These are phyloP conservation scores for Emericellopsis cladophorae DNA, from an alignment of 2,329 filamentous ascomycete genomes.

Conservation along the genomic window DNA sequence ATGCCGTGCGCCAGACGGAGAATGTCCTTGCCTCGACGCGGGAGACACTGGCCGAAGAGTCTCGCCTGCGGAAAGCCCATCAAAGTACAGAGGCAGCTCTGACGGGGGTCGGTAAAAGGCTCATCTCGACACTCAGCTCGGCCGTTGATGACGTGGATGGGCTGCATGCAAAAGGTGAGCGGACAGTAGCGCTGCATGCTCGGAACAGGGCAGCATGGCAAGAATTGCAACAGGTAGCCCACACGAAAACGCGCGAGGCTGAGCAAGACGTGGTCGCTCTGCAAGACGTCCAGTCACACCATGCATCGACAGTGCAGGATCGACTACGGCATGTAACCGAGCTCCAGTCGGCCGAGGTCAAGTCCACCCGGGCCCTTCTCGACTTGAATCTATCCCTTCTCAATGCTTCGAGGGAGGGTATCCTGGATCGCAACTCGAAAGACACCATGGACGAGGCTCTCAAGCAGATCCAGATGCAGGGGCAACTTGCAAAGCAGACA, in stretches of 20 bases:
- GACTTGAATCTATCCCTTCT: slow-evolving; percentile 55
- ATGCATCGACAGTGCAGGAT: slow-evolving; percentile 48
- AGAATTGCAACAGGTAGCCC: slow-evolving; percentile 61
- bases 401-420: slow-evolving; percentile 55
- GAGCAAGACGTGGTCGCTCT: slow-evolving; percentile 49
- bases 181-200: slow-evolving; percentile 72
- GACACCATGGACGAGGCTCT: slow-evolving; percentile 85
- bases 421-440: slow-evolving; percentile 55
- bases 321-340: slow-evolving; percentile 59
- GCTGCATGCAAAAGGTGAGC: slow-evolving; percentile 73
- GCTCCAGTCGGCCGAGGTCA: slow-evolving; percentile 64
- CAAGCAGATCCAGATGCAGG: slow-evolving; percentile 81
- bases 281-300: slow-evolving; percentile 63
- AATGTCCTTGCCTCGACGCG: slow-evolving; percentile 68
- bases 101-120: slow-evolving; percentile 55
- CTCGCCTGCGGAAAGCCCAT: slow-evolving; percentile 67
- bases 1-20: slow-evolving; percentile 77
- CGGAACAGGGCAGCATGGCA: slow-evolving; percentile 72
- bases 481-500: slow-evolving; percentile 80
- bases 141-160: slow-evolving; percentile 73
- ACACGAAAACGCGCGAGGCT: slow-evolving; percentile 63
- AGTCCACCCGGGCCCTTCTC: slow-evolving; percentile 57
- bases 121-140: slow-evolving; percentile 65
- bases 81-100: slow-evolving; percentile 73
- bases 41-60: slow-evolving; percentile 68